Conservation (phyloP, 257 asterid genomes). For the Asclepias syriaca region DNA sequence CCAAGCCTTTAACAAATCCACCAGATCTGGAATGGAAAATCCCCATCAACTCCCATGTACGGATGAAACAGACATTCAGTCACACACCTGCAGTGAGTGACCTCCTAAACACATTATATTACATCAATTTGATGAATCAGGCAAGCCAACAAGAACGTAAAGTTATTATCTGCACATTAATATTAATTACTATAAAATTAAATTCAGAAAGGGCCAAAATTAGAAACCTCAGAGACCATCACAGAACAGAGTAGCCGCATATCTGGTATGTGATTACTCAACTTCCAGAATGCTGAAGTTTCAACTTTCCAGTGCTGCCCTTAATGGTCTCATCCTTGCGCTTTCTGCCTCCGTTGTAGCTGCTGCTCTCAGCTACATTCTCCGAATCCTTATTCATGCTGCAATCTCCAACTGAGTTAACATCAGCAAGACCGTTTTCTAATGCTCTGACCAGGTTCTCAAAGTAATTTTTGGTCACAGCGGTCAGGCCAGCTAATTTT, state of each 20-base stretch:
- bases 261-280: background rate
- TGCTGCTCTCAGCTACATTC: constrained; percentile 49
- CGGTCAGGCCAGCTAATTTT: constrained; percentile 85
- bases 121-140: background rate
- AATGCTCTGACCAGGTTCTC: constrained; percentile 87
- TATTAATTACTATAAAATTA: background rate
- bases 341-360: constrained; percentile 30
- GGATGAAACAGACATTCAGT: background rate
- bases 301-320: constrained; percentile 7
- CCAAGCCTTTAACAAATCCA: background rate
- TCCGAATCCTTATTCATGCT: constrained; percentile 36
- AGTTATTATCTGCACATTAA: background rate
- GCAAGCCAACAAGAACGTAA: constrained; percentile 2
- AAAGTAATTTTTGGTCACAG: constrained; percentile 78
- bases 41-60: background rate
- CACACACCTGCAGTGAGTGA: background rate
- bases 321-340: constrained; percentile 6
- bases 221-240: constrained; percentile 1
- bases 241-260: background rate
- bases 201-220: background rate
- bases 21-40: background rate
- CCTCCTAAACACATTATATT: constrained; percentile 7
- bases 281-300: background rate
- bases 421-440: constrained; percentile 89
- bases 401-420: constrained; percentile 50